Percentiles rank a stretch among this genome's conserved stretches.
phyloP scores from a whole-genome alignment of 306 rosid species.

The Prunus mira region DNA sequence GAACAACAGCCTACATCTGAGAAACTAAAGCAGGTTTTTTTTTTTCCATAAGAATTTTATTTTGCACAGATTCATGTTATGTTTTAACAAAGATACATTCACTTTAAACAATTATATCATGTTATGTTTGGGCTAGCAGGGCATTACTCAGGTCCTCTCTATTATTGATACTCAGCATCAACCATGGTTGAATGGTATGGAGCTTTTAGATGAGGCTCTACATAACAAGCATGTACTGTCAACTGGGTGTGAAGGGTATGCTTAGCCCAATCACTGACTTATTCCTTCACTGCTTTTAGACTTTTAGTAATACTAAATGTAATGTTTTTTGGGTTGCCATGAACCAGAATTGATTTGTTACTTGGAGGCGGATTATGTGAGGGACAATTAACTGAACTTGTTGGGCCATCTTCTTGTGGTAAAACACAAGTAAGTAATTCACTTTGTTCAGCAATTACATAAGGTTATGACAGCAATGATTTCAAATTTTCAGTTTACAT shows the following conservation, averaged over 20 bases:
- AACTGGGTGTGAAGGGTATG: conserved; percentile 75
- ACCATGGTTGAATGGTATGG: conserved; percentile 50
- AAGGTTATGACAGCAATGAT: background rate
- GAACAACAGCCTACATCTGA: conserved; percentile 34
- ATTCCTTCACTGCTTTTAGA: background rate
- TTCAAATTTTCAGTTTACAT: background rate
- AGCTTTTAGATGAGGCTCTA: conserved; percentile 42
- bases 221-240: conserved; percentile 38
- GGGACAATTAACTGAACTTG: conserved; percentile 86
- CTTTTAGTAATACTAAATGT: background rate
- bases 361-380: conserved; percentile 77
- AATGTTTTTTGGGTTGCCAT: conserved; percentile 13
- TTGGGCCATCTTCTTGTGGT: conserved; percentile 83
- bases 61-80: background rate
- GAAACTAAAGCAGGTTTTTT: conserved; percentile 44
- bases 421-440: conserved; percentile 68
- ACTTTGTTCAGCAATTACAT: background rate
- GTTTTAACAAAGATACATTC: background rate
- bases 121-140: conserved; percentile 28
- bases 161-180: conserved; percentile 34
- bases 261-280: background rate
- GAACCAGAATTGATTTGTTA: conserved; percentile 62
- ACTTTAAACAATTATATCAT: background rate
- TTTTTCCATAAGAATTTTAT: background rate
- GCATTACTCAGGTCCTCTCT: conserved; percentile 38